Evolutionary conservation across 1,284 basidiomycete species (phyloP), one percentile per base, ranked within the genome.

Genomic region (Macrocystidia cucumis): DNA sequence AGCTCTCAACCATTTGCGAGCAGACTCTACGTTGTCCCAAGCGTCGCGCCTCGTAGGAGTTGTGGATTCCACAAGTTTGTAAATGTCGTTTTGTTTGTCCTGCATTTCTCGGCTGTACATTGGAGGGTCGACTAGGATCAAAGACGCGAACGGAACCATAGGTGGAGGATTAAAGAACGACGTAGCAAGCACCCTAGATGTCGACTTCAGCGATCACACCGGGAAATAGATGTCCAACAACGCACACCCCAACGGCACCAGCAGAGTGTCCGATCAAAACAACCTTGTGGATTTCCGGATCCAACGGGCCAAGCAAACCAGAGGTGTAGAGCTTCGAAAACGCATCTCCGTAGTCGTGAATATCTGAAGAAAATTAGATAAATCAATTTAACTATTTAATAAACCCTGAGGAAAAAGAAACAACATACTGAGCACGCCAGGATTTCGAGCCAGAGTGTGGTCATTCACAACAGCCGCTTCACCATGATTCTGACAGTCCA

Each of bases 401-500:
- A n/a, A n/a, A n/a, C n/a, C 18, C 9, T 16, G 16, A 35, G 9
- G 4, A 24, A 21, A 34, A 3, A 6, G 13, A 13, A 9, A 19
- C 9, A 13, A 13, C 36, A 8, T 25, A 43, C 42, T 38, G 26
- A 50, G 22, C 22, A 45, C 12, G 22, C 20, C 31, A 25, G 43
- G 37, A 24, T 46, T 33, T 4, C 39, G 34, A 39, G 44, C 20
- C 16, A 49, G 23, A 21, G 45, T 37, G 19, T 49, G 41, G 20
- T 47, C 47, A 42, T 65, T 65, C 38, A 59, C 40, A 28, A 46
- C 20, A 2, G 50, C 60, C 13, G 63, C 57, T 38, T 62, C 54
- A 3, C 63, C 63, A 41, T 65, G 63, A 42, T 63, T 64, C 12
- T 62, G 63, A 41, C 59, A 59, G 37, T 64, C 63, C 32, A 64